Conservation (phyloP, 2,329 filamentous ascomycete species). For the Sporothrix pseudoabietina region DNA sequence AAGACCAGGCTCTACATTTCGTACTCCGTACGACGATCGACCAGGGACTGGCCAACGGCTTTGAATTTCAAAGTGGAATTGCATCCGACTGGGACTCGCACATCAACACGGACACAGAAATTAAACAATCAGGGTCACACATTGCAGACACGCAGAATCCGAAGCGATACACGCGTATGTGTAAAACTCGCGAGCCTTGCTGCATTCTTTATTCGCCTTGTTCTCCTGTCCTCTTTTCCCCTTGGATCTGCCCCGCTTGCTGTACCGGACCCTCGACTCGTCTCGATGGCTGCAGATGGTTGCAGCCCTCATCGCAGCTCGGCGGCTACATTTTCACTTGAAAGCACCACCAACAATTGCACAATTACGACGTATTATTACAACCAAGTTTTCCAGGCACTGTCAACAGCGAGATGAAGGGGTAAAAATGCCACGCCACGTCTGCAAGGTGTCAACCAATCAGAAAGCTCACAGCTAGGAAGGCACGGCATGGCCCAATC, state of each 20-base stretch:
- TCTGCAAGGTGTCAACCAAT: neutral
- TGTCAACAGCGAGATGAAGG: slow-evolving; percentile 21
- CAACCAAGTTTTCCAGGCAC: neutral
- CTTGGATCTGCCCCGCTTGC: neutral
- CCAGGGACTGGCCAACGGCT: neutral
- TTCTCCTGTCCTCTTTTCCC: neutral
- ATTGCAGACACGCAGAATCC: neutral
- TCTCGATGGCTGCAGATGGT: neutral
- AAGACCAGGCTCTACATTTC: neutral
- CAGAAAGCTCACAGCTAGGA: neutral
- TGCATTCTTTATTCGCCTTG: neutral
- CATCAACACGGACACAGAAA: neutral
- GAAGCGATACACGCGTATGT: neutral
- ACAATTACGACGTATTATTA: no score
- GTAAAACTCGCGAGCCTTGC: neutral
- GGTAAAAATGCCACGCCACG: neutral
- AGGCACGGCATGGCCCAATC: slow-evolving; percentile 9
- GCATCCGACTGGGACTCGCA: neutral
- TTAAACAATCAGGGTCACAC: neutral
- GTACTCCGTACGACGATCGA: neutral
- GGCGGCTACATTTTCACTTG: slow-evolving; percentile 10
- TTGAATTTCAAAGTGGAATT: neutral
- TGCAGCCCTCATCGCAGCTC: slow-evolving; percentile 11
- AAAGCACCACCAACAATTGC: neutral
- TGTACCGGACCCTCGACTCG: neutral